These are phyloP conservation scores for Xerocomellus amylosporus DNA, from an alignment of 768 basidiomycete genomes.

Conservation along the genomic window DNA sequence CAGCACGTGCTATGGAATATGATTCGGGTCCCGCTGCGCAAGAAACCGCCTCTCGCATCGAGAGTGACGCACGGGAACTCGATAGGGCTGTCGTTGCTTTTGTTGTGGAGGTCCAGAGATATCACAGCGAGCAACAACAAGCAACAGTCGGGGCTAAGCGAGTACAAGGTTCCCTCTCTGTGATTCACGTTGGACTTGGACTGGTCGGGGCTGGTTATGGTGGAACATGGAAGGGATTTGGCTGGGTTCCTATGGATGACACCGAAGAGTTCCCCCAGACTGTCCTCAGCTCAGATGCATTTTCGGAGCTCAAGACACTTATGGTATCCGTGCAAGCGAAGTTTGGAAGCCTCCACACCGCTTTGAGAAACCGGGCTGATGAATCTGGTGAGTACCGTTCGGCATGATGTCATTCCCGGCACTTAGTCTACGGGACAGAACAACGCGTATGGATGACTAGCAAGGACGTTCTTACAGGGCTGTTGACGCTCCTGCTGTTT, in stretches of 20 bases:
- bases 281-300: conserved; percentile 48
- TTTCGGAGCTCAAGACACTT: conserved; percentile 50
- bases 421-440: conserved; percentile 19
- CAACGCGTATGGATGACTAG: conserved; percentile 37
- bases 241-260: conserved; percentile 63
- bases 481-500: conserved; percentile 57
- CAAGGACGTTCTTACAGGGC: conserved; percentile 50
- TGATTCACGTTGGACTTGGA: conserved; percentile 66
- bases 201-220: conserved; percentile 78
- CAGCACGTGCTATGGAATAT: conserved; percentile 85
- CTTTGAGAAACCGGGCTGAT: conserved; percentile 21
- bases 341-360: conserved; percentile 35
- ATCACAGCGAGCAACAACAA: conserved; percentile 37
- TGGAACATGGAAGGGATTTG: conserved; percentile 81
- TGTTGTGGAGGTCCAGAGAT: conserved; percentile 64
- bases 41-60: conserved; percentile 68
- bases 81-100: conserved; percentile 69
- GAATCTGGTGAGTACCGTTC: conserved; percentile 24
- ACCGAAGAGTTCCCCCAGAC: conserved; percentile 46
- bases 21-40: conserved; percentile 62
- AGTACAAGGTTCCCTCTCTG: conserved; percentile 57
- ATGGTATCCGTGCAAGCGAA: conserved; percentile 50
- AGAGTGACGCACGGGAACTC: conserved; percentile 72
- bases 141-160: conserved; percentile 42
- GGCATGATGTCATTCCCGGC: not conserved